These are phyloP conservation scores for Reutealis trisperma DNA, from an alignment of 345 rosid species.

Conservation along the genomic window DNA sequence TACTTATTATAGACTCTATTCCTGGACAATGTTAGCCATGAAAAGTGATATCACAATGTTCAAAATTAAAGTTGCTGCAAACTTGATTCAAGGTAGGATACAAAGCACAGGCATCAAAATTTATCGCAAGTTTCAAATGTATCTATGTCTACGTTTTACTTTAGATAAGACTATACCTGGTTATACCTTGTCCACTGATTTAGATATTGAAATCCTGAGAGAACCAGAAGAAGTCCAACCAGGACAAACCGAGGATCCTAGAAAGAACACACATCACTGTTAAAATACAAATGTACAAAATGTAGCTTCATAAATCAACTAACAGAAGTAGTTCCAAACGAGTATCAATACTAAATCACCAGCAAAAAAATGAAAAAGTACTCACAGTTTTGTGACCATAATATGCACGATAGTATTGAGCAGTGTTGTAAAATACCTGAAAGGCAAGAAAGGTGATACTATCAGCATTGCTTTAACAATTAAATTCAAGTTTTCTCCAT, in stretches of 20 bases:
- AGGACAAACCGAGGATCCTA: conserved; percentile 94
- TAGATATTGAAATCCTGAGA: conserved; percentile 86
- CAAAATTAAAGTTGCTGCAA: not conserved
- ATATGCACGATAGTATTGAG: conserved; percentile 84
- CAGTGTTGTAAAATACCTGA: conserved; percentile 91
- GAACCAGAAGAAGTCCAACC: conserved; percentile 76
- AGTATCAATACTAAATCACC: conserved; percentile 9
- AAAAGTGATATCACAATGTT: not conserved
- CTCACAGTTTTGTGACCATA: conserved; percentile 97
- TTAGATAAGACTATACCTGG: conserved; percentile 55
- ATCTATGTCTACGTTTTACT: not conserved
- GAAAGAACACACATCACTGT: conserved; percentile 15
- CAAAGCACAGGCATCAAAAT: not conserved
- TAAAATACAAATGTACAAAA: not conserved
- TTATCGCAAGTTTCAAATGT: conserved; percentile 12
- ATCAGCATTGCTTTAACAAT: not conserved
- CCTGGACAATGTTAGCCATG: not conserved
- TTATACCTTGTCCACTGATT: conserved; percentile 81
- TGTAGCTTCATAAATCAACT: not conserved
- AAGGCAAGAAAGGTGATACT: not conserved
- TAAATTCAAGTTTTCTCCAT: not conserved
- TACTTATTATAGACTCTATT: not conserved
- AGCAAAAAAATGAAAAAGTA: not conserved
- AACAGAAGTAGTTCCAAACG: conserved; percentile 3
- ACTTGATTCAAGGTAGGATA: not conserved